phyloP scores from a whole-genome alignment of 1,139 yeast genomes.

The Pichia sp. region DNA sequence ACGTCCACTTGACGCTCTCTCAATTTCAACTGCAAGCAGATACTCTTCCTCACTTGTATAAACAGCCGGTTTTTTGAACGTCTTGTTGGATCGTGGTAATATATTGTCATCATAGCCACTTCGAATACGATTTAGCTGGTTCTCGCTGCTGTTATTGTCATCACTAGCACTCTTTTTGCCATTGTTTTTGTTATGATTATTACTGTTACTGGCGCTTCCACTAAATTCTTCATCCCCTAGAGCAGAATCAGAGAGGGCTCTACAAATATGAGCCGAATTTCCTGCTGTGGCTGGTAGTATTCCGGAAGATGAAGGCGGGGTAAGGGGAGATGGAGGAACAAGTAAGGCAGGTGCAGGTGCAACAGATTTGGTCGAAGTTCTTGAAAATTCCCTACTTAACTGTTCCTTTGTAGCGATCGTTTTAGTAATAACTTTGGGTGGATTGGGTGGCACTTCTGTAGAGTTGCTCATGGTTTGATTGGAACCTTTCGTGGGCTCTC shows the following conservation, averaged over 20 bases:
- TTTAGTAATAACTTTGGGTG: conserved; percentile 8
- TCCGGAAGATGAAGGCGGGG: not conserved
- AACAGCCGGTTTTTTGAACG: conserved; percentile 1
- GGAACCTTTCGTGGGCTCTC: not conserved
- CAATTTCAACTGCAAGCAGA: conserved; percentile 13
- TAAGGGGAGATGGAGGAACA: not conserved
- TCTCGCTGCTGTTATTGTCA: not conserved
- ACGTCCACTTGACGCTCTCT: conserved; percentile 21
- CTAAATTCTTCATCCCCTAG: not conserved
- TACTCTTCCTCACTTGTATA: conserved; percentile 7
- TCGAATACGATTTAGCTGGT: not conserved
- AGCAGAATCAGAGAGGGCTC: not conserved
- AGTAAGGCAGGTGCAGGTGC: not conserved
- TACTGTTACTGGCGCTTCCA: not conserved
- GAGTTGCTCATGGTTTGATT: not conserved
- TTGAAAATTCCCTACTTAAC: conserved; percentile 13
- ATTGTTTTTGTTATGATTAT: too few relatives aligned
- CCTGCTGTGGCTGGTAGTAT: not conserved
- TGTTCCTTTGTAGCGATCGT: conserved; percentile 17
- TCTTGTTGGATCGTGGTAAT: conserved; percentile 6
- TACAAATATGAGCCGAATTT: not conserved
- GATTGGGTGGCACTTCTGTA: not conserved
- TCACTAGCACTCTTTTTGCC: too few relatives aligned
- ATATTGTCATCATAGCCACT: conserved; percentile 1
- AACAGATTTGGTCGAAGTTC: not conserved